Evolutionary conservation across 129 eudicot genomes (phyloP), one percentile per base, ranked within the genome.

Genomic region (Logfia minima): DNA sequence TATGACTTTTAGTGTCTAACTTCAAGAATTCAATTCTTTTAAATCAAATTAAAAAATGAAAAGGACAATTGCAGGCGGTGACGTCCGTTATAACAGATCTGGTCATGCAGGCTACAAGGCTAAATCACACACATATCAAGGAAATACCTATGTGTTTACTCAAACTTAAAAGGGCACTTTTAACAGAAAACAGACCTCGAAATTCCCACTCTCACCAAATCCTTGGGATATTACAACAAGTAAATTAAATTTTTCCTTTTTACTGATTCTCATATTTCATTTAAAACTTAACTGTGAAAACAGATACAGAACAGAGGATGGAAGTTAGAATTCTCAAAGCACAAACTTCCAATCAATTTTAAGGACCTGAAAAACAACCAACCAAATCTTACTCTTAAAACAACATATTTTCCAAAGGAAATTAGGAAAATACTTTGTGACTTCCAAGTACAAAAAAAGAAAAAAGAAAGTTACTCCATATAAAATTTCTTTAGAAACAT

Each of bases 51-150:
- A 24, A 63, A 66, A 55, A 72, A 9, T 18, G 32, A 56, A 74
- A 68, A 59, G 72, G 70, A 82, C 62, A 13, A 61, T 14, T 48
- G 76, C 76, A 72, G 82, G 82, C 74, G 24, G 75, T 79, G 84
- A 77, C 80, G 82, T 68, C 79, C 70, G 82, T 70, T 67, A 39
- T 78, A 32, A 84, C 61, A 78, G 77, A 80, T 51, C 66, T 70
- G 66, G 59, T 51, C 83, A 62, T 86, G 77, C 81, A 84, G 66
- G 60, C 77, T 81, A 63, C 16, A 62, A 4, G 67, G 68, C 69
- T 31, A 59, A 68, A 74, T 52, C 68, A 48, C 84, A 75, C 79
- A 62, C 64, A 61, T 72, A 64, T 74, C 77, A 22, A 58, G 66
- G 76, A 77, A 71, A 37, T 34, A 48, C 55, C 6, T 48, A 48